Conservation (phyloP, 1,284 basidiomycete genomes). For the Peniophora sp. region DNA sequence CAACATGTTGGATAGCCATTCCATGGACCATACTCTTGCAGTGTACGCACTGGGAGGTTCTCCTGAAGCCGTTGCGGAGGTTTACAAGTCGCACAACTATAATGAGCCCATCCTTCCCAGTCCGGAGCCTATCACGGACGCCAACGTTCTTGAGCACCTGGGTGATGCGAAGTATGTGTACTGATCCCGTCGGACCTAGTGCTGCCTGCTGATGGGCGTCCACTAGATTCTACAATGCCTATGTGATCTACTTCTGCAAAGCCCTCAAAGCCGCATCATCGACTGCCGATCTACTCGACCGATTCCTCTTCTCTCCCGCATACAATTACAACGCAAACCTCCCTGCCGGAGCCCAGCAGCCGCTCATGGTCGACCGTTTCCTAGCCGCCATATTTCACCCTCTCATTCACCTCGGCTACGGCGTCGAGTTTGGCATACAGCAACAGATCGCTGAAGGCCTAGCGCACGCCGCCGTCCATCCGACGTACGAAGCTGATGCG, state of each 20-base stretch:
- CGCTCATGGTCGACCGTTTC: conserved; percentile 17
- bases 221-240: conserved; percentile 7
- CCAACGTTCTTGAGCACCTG: background rate
- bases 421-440: conserved; percentile 16
- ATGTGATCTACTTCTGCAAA: background rate
- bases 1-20: conserved; percentile 1
- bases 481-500: conserved; percentile 13
- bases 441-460: conserved; percentile 25
- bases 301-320: conserved; percentile 19
- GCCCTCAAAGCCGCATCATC: background rate
- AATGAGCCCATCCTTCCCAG: background rate
- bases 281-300: conserved; percentile 19
- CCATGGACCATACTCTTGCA: background rate
- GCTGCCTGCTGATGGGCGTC: background rate
- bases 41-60: background rate
- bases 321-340: conserved; percentile 17
- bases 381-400: conserved; percentile 16
- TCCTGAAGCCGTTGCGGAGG: background rate
- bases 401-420: conserved; percentile 18
- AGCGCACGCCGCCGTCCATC: conserved; percentile 26
- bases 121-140: background rate
- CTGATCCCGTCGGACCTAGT: background rate
- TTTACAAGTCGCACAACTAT: background rate
- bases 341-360: conserved; percentile 1
- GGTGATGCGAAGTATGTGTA: background rate